Evolutionary conservation across 1,139 yeast genomes (phyloP).

Genomic region (Candida dubliniensis): DNA sequence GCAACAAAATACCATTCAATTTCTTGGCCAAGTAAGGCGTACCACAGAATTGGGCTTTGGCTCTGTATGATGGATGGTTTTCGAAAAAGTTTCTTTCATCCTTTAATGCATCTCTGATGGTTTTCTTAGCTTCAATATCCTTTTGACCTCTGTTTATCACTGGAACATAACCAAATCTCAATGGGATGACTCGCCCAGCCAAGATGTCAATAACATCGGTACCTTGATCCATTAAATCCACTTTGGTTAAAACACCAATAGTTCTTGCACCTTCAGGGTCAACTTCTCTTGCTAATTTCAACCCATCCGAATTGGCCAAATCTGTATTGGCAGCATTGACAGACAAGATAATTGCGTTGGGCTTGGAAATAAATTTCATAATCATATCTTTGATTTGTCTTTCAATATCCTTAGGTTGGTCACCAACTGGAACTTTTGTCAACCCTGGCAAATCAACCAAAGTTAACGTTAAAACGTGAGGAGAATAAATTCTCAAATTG

Average conservation of each 20-base stretch:
- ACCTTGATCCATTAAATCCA: conserved; percentile 97
- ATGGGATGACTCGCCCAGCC: conserved; percentile 94
- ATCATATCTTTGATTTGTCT: conserved; percentile 93
- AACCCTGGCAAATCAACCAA: conserved; percentile 97
- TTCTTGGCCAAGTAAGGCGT: conserved; percentile 95
- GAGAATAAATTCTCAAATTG: conserved; percentile 90
- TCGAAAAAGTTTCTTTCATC: conserved; percentile 81
- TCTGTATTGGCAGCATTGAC: conserved; percentile 98
- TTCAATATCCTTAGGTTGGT: conserved; percentile 97
- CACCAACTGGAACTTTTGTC: conserved; percentile 99
- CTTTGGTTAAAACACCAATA: conserved; percentile 94
- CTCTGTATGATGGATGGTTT: conserved; percentile 70
- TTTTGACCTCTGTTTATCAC: conserved; percentile 97
- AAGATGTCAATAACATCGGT: conserved; percentile 97
- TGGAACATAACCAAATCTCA: conserved; percentile 95
- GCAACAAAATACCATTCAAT: conserved; percentile 83
- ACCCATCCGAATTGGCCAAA: conserved; percentile 95
- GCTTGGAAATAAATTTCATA: conserved; percentile 89
- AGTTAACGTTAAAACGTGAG: conserved; percentile 92
- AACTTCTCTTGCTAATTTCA: conserved; percentile 93
- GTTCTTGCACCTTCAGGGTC: conserved; percentile 98
- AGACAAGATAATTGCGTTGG: conserved; percentile 92
- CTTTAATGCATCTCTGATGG: conserved; percentile 82
- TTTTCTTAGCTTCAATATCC: conserved; percentile 84
- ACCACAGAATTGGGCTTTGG: conserved; percentile 91